Base-by-base conservation (phyloP, 768 basidiomycete species). In the Boletus rubropictus region DNA sequence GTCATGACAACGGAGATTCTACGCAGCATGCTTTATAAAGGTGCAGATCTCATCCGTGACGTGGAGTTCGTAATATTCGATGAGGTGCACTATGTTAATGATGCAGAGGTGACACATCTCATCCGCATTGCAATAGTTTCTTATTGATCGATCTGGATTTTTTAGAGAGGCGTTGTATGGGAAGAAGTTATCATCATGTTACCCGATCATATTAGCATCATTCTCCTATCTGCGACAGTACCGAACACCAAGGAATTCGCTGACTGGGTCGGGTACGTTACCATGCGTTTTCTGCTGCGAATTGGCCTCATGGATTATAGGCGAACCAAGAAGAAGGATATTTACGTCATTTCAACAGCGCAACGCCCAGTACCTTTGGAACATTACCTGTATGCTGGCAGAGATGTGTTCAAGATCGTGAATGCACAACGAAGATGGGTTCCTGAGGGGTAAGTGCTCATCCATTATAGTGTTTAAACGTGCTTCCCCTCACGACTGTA, bases 171-270 rank as follows among this genome's bases (percentile, higher is more conserved):
- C 33, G 96, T 99, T 15, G 96, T 99, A 11, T 99, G 96, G 96
- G 95, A 99, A 69, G 95, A 99, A 69, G 95, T 99, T 22, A 99
- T 99, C 55, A 99, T 99, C 65, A 97, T 99, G 93, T 75, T 99
- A 11, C 96, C 96, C 0, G 96, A 98, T 55, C 95, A 99, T 67
- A 88, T 98, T 64, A 95, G 88, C 66, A 98, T 99, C 60, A 97
- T 99, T 46, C 73, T 99, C 35, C 73, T 99, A 14, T 97, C 94
- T 3, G 96, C 96, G 8, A 99, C 96, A 2, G 95, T 99, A 0
- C 94, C 96, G 7, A 99, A 99, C 60, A 91, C 94, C 11, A 90
- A 86, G 62, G 96, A 98, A 61, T 99, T 99, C 61, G 96, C 96
- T 4, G 93, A 93, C 55, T 99, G 96, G 96, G 95, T 98, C 49